Base-by-base conservation (phyloP, 495 filamentous ascomycete genomes). In the Penicillium macrosclerotiorum region DNA sequence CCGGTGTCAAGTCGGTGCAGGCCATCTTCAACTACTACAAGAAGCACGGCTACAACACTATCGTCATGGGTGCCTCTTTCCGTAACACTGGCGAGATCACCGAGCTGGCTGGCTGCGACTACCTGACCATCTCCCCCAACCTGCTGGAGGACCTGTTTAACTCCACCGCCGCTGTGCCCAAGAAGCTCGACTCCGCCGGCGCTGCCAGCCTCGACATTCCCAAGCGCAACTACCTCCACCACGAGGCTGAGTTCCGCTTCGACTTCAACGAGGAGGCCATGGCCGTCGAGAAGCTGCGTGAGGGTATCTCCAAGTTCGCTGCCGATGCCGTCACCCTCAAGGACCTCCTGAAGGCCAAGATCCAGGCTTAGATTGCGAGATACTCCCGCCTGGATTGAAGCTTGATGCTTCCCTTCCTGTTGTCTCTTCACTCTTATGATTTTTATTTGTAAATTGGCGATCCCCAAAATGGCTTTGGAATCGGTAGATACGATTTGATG, bases 1-100 rank as follows among this genome's bases (percentile, higher is more conserved):
- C 93, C 42, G 93, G 93, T 73, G 93, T 99, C 73, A 84, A 90
- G 78, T 90, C 85, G 57, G 94, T 99, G 59, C 81, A 96, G 81
- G 62, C 57, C 66, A 99, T 99, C 79, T 99, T 86, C 86, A 95
- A 99, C 79, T 99, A 99, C 87, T 99, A 99, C 84, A 99, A 99
- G 89, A 99, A 96, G 80, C 86, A 78, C 71, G 90, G 86, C 62
- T 96, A 99, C 83, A 91, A 93, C 58, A 98, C 93, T 68, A 95
- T 95, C 60, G 93, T 99, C 66, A 99, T 99, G 93, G 93, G 93
- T 63, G 93, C 93, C 52, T 96, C 90, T 11, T 99, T 99, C 88
- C 80, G 93, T 60, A 96, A 87, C 75, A 71, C 75, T 42, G 93
- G 93, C 52, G 93, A 99, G 77, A 95, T 99, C 73, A 96, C 86